These are phyloP conservation scores for Endothia cerciana DNA, from an alignment of 2,329 filamentous ascomycete species.

Conservation along the genomic window DNA sequence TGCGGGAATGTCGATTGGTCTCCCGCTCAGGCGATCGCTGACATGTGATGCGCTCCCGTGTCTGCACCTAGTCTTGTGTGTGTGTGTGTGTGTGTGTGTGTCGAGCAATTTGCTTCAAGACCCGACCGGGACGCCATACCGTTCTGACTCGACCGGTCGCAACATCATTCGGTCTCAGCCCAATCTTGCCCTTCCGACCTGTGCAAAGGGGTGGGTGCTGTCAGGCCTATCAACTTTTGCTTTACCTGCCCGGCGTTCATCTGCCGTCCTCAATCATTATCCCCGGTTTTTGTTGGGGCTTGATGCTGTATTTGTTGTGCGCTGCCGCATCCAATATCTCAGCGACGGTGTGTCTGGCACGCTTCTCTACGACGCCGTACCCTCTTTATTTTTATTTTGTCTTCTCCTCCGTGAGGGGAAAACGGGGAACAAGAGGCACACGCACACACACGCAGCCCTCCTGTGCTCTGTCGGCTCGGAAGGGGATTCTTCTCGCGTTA, in stretches of 20 bases:
- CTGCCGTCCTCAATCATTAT: neutral
- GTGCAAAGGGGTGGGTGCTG: neutral
- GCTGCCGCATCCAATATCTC: neutral
- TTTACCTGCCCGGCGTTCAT: too few species aligned
- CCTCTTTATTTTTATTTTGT: too few species aligned
- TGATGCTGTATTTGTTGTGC: constrained; percentile 1
- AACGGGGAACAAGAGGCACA: neutral
- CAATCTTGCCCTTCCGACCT: neutral
- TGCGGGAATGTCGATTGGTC: constrained; percentile 4
- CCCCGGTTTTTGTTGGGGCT: constrained; percentile 2
- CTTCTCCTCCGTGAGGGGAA: neutral
- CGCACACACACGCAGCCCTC: neutral
- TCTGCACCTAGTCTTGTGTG: neutral
- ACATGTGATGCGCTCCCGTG: constrained; percentile 14
- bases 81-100: neutral
- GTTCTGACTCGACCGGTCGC: neutral
- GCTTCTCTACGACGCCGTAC: neutral
- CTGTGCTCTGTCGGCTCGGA: neutral
- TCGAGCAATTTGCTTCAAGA: constrained; percentile 3
- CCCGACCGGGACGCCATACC: neutral
- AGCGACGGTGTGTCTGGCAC: neutral
- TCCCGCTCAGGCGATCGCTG: constrained; percentile 7
- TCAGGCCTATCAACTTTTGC: neutral
- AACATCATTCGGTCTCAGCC: neutral
- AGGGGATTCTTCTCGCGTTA: neutral